Evolutionary conservation across 129 eudicot species (phyloP).

Genomic region (Centella asiatica): DNA sequence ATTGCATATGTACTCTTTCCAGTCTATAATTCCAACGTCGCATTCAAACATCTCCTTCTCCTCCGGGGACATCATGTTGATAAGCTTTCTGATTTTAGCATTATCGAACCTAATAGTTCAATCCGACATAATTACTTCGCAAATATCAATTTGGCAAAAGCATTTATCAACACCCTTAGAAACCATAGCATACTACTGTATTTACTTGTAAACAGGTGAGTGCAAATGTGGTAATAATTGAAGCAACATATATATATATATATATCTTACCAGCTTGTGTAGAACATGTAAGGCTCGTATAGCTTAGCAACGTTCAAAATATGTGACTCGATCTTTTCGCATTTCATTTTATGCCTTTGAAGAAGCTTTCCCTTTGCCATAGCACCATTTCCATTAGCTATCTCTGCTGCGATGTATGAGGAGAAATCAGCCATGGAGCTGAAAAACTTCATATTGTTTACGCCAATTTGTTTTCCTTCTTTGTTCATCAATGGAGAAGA

Average conservation of each 20-base stretch:
- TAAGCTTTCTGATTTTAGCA: conserved; percentile 14
- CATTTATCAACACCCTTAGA: not conserved
- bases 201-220: not conserved
- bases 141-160: too few relatives aligned
- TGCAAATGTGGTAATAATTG: conserved; percentile 1
- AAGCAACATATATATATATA: not conserved
- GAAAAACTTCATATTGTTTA: conserved; percentile 7
- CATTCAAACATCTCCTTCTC: conserved; percentile 20
- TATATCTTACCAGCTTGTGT: not conserved
- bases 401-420: conserved; percentile 3
- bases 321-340: not conserved
- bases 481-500: conserved; percentile 20
- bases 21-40: conserved; percentile 16
- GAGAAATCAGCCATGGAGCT: conserved; percentile 15
- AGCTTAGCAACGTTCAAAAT: not conserved
- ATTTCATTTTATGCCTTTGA: not conserved
- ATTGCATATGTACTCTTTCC: conserved; percentile 26
- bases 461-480: conserved; percentile 12
- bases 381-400: not conserved
- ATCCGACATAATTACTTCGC: too few relatives aligned
- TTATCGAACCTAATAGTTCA: conserved; percentile 17
- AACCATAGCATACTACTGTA: not conserved
- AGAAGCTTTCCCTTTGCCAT: not conserved
- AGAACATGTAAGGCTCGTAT: conserved; percentile 4
- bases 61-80: not conserved